Evolutionary conservation across 805 yeast species (phyloP).

Genomic region (Sugiyamaella americana): DNA sequence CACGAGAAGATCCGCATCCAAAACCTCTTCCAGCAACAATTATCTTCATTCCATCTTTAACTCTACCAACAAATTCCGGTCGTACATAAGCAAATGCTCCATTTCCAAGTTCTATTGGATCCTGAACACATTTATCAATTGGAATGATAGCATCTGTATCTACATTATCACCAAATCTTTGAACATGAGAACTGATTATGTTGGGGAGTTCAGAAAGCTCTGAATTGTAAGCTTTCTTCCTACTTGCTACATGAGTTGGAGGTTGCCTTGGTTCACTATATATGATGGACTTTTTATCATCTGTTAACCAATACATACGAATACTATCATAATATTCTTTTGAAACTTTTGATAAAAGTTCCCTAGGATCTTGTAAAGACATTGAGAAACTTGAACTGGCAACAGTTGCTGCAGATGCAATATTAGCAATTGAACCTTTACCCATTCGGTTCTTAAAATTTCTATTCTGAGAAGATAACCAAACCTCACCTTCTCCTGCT

Average conservation of each 20-base stretch:
- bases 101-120: conserved; percentile 6
- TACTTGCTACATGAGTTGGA: not conserved
- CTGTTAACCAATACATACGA: conserved; percentile 10
- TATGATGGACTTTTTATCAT: conserved; percentile 6
- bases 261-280: conserved; percentile 10
- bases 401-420: conserved; percentile 13
- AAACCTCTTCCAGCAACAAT: conserved; percentile 14
- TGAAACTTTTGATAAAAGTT: conserved; percentile 7
- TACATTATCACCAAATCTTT: conserved; percentile 14
- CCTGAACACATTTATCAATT: conserved; percentile 12
- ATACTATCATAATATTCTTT: conserved; percentile 4
- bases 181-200: conserved; percentile 9
- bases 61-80: conserved; percentile 11
- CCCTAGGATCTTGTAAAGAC: conserved; percentile 9
- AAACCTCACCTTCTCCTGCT: conserved; percentile 14
- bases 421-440: conserved; percentile 13
- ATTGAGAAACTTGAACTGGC: conserved; percentile 14
- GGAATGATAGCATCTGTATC: conserved; percentile 17
- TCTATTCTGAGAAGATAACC: conserved; percentile 15
- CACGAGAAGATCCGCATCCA: conserved; percentile 16
- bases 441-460: conserved; percentile 15
- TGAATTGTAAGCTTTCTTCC: conserved; percentile 4
- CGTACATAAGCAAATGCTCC: conserved; percentile 14
- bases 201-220: conserved; percentile 9
- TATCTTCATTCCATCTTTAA: conserved; percentile 7